Conservation (phyloP, 2,329 filamentous ascomycete genomes). For the Aspergillus udagawae region DNA sequence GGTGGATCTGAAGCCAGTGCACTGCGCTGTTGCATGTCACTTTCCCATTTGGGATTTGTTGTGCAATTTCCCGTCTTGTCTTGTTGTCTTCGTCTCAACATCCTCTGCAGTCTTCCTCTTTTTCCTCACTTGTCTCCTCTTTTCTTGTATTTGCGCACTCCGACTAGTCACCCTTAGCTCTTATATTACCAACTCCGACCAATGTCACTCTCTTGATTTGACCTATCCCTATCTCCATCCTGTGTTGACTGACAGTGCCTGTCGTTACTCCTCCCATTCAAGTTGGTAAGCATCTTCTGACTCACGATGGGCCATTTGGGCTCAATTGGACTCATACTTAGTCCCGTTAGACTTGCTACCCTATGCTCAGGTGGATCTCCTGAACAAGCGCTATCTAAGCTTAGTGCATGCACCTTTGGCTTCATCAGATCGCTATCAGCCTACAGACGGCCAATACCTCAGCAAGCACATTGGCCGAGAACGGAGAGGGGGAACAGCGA, state of each 20-base stretch:
- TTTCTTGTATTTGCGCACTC: neutral
- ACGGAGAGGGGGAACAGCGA: neutral
- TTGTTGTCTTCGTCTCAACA: neutral
- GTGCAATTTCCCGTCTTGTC: neutral
- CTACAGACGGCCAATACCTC: neutral
- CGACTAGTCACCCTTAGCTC: neutral
- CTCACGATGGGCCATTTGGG: neutral
- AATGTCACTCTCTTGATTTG: neutral
- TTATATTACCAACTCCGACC: neutral
- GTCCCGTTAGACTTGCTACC: neutral
- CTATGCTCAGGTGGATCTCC: constrained; percentile 2
- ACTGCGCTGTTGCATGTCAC: neutral
- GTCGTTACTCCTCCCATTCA: neutral
- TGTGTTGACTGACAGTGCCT: neutral
- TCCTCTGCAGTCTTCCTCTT: neutral
- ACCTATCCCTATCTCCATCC: neutral
- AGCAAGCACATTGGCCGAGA: neutral
- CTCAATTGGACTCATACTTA: neutral
- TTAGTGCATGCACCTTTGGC: neutral
- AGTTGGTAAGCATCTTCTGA: neutral
- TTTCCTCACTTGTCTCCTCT: neutral
- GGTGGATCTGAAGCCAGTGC: neutral
- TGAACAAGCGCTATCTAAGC: neutral
- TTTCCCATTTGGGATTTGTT: neutral
- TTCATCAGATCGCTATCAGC: neutral